Evolutionary conservation across 2,329 filamentous ascomycete species (phyloP).

Genomic region (Penicillium griseofulvum): DNA sequence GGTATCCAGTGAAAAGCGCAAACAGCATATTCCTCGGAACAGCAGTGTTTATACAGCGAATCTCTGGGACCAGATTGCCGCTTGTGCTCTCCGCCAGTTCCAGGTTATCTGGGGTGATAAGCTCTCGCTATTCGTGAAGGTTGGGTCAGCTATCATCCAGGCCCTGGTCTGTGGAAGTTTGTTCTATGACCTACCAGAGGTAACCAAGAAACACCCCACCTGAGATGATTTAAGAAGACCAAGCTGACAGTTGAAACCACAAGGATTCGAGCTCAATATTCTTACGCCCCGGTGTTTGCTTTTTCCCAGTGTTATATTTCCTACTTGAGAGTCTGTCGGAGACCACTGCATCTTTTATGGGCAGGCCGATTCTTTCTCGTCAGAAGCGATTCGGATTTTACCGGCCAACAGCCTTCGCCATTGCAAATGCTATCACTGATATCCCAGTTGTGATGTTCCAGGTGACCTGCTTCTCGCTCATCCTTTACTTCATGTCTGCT

Average conservation of each 20-base stretch:
- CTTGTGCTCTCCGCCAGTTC: slow-evolving; percentile 48
- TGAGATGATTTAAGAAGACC: background rate
- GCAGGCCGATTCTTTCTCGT: slow-evolving; percentile 64
- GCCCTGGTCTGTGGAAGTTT: slow-evolving; percentile 47
- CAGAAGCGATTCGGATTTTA: slow-evolving; percentile 69
- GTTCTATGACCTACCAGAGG: slow-evolving; percentile 53
- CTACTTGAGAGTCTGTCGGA: slow-evolving; percentile 59
- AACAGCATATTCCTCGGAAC: slow-evolving; percentile 30
- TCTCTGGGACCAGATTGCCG: slow-evolving; percentile 42
- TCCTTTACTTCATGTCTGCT: slow-evolving; percentile 60
- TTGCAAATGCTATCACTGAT: slow-evolving; percentile 57
- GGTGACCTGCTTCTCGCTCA: slow-evolving; percentile 56
- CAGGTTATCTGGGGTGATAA: slow-evolving; percentile 54
- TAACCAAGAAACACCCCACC: slow-evolving; percentile 29
- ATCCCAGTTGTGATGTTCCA: slow-evolving; percentile 56
- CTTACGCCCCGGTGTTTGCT: slow-evolving; percentile 57
- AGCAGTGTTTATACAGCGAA: slow-evolving; percentile 33
- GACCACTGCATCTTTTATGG: slow-evolving; percentile 59
- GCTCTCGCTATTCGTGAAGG: slow-evolving; percentile 49
- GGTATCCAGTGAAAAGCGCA: slow-evolving; percentile 32
- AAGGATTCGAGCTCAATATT: slow-evolving; percentile 48
- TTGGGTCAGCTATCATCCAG: slow-evolving; percentile 40
- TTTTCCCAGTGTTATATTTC: slow-evolving; percentile 61
- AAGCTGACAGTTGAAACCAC: background rate
- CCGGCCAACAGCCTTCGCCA: slow-evolving; percentile 57